Evolutionary conservation across 257 asterid species (phyloP), one percentile per base, ranked within the genome.

Genomic region (Striga asiatica): DNA sequence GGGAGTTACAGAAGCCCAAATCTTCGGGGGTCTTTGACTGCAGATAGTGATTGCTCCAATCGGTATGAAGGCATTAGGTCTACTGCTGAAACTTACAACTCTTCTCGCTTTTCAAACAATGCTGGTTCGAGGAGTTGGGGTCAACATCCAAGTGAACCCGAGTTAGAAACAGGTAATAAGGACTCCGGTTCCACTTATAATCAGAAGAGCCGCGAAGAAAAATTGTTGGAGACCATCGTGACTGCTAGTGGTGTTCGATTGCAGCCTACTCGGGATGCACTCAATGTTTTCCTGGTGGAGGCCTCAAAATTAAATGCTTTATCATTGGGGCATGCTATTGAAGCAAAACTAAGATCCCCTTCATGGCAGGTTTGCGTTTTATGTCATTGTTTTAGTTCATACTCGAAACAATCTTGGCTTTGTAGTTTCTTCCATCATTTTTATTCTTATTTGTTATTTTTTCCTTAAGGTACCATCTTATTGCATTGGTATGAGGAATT

Each of bases 191-290:
- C 74, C 41, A 65, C 73, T 58, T 69, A 66, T 13, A 66, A 78
- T 51, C 87, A 66, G 60, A 91, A 82, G 73, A 78, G 82, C 63
- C 93, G 86, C 14, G 98, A 91, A 61, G 89, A 87, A 74, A 87
- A 76, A 76, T 66, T 87, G 67, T 58, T 91, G 54, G 98, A 91
- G 72, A 80, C 95, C 55, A 70, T 87, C 64, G 97, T 85, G 62
- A 82, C 98, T 22, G 74, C 94, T 56, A 88, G 94, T 69, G 98
- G 98, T 64, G 94, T 91, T 62, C 95, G 98, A 52, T 54, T 87
- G 64, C 98, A 91, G 76, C 98, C 98, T 47, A 80, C 97, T 20
- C 84, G 98, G 51, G 98, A 91, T 59, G 89, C 88, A 41, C 92
- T 91, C 72, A 83, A 80, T 71, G 78, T 71, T 56, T 87, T 91